phyloP scores from a whole-genome alignment of 2,329 filamentous ascomycete genomes.

The Xylaria sp. region DNA sequence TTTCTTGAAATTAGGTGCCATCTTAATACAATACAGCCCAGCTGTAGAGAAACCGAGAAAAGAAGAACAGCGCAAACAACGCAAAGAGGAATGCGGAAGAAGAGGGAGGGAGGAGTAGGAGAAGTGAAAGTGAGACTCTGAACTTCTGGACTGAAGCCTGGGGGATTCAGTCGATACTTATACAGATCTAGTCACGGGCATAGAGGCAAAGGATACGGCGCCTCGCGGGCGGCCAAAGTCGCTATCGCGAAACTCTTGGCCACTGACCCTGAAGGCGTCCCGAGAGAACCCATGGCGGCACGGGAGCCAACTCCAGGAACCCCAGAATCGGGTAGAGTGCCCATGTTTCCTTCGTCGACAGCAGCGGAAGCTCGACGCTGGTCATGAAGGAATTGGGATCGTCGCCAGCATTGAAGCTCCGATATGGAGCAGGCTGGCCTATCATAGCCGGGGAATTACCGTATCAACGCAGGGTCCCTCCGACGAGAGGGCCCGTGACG shows the following conservation, averaged over 20 bases:
- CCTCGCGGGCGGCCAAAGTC: not conserved
- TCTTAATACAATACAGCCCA: slow-evolving; percentile 36
- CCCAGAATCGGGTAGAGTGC: slow-evolving; percentile 9
- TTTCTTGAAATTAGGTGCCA: slow-evolving; percentile 39
- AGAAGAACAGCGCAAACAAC: slow-evolving; percentile 17
- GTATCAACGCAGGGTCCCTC: slow-evolving; percentile 24
- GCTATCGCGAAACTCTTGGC: slow-evolving; percentile 31
- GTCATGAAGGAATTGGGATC: slow-evolving; percentile 17
- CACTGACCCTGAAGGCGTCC: slow-evolving; percentile 26
- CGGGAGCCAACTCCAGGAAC: slow-evolving; percentile 21
- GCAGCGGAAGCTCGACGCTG: slow-evolving; percentile 21
- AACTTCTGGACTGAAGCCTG: slow-evolving; percentile 14
- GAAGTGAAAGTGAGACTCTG: slow-evolving; percentile 17
- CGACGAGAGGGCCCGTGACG: slow-evolving; percentile 29
- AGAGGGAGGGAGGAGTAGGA: slow-evolving; percentile 14
- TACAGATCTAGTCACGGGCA: slow-evolving; percentile 15
- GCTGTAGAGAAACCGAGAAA: slow-evolving; percentile 30
- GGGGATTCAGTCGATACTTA: slow-evolving; percentile 27
- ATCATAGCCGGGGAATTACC: slow-evolving; percentile 20
- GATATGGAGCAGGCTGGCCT: slow-evolving; percentile 29
- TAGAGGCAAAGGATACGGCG: slow-evolving; percentile 14
- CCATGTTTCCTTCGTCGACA: slow-evolving; percentile 7
- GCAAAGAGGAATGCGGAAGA: slow-evolving; percentile 1
- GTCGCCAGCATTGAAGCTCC: slow-evolving; percentile 17
- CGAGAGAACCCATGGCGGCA: slow-evolving; percentile 20